phyloP scores from a whole-genome alignment of 148 eudicot species.

The Pouteria glomerata region DNA sequence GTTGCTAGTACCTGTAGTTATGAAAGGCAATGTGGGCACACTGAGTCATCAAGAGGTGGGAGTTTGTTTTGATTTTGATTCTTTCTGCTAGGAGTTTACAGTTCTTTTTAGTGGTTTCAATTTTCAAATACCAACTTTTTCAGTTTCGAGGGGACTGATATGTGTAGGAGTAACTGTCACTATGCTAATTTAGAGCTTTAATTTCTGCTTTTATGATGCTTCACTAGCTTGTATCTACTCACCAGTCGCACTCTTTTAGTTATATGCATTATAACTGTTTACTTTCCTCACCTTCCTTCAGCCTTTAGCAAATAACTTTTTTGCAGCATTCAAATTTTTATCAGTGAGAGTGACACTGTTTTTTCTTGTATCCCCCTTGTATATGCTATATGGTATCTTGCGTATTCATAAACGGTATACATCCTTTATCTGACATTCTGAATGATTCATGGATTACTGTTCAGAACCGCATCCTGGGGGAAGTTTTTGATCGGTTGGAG shows the following conservation, averaged over 20 bases:
- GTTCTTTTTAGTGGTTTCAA: not conserved
- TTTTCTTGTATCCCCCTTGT: not conserved
- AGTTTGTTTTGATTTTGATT: not conserved
- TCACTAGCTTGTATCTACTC: too few species aligned
- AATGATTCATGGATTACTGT: slow-evolving; percentile 8
- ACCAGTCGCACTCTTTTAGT: not conserved
- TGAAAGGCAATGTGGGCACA: slow-evolving; percentile 48
- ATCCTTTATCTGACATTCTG: not conserved
- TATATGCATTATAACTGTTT: not conserved
- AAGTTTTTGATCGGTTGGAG: slow-evolving; percentile 72
- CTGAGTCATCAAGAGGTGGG: slow-evolving; percentile 88
- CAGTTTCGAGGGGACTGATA: slow-evolving; percentile 1
- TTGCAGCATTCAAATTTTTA: not conserved
- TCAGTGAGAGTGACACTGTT: too few species aligned
- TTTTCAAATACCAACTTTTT: not conserved
- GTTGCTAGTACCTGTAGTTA: slow-evolving; percentile 61
- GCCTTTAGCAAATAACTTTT: not conserved
- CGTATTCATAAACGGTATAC: not conserved
- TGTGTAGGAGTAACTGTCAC: not conserved
- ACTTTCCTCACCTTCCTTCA: not conserved
- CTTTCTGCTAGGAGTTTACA: not conserved
- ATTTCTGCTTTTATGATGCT: not conserved
- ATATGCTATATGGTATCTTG: not conserved
- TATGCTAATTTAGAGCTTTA: not conserved
- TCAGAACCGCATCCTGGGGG: slow-evolving; percentile 86